Evolutionary conservation across 108 stramenopile species (phyloP), one percentile per base, ranked within the genome.

Genomic region (Pseudonitzschia delicatissima): DNA sequence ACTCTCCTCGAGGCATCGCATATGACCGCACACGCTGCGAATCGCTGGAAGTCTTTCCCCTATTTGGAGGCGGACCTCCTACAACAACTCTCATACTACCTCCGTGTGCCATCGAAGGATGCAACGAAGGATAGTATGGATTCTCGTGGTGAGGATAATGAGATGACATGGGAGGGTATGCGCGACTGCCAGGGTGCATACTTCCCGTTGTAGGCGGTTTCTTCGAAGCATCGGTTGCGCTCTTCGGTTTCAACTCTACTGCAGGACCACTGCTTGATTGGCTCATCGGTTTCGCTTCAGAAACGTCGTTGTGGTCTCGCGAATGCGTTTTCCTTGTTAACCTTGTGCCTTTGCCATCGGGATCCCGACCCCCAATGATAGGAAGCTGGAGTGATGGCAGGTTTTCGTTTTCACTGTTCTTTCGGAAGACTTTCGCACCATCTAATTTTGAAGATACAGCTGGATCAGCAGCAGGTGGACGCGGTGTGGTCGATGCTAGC

Each of bases 401-500:
- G 58, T 76, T 73, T 28, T 77, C 80, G 44, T 60, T 64, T 57
- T 37, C 64, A 12, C 45, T 62, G 20, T 76, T 69, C 17, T 71
- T 71, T 32, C 59, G 45, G 67, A 77, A 74, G 13, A 77, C 78
- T 25, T 62, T 36, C 7, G 73, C 57, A 2, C 69, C 69, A 15
- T 62, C 64, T 36, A 7, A 5, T 37, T 42, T 42, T 2, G 39
- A 25, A 13, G 37, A 42, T 12, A 36, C 50, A 11, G 42, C 57
- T 13, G 76, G 62, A 9, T 65, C 42, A 23, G 35, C 45, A 17
- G 45, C 61, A 3, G 39, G 44, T 29, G 57, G 31, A 18, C 69
- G 74, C 0, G 87, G 82, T 4, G 92, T 85, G 45, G 70, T 81
- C 36, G 82, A 80, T 12, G 89, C 90, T 26, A 94, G 81, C 51